A percentile compares a stretch with the other conserved stretches of the same genome.
These are phyloP conservation scores for Fragaria iinumae DNA, from an alignment of 306 rosid species.

Conservation along the genomic window DNA sequence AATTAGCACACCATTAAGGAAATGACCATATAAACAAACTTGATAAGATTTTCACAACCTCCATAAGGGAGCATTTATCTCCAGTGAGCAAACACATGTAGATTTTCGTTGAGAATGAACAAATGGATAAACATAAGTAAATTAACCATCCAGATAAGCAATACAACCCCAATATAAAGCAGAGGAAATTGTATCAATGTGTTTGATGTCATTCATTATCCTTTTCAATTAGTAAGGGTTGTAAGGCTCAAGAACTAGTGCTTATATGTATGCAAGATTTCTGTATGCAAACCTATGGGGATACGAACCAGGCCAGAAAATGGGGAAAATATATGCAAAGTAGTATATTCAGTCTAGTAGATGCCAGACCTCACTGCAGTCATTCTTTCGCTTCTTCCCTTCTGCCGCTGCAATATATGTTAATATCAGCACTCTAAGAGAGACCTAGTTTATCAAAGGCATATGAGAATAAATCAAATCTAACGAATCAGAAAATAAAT, in stretches of 20 bases:
- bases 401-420: conserved; percentile 55
- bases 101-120: not conserved
- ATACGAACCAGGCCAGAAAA: not conserved
- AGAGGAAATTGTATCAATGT: not conserved
- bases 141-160: not conserved
- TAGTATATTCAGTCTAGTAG: conserved; percentile 20
- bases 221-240: not conserved
- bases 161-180: not conserved
- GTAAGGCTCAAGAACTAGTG: not conserved
- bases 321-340: conserved; percentile 7
- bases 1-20: conserved; percentile 15
- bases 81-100: not conserved
- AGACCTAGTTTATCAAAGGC: conserved; percentile 9
- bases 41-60: not conserved
- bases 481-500: conserved; percentile 18
- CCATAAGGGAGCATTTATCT: not conserved
- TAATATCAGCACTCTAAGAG: conserved; percentile 14
- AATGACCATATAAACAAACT: not conserved
- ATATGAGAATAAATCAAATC: conserved; percentile 8
- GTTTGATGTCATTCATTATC: not conserved
- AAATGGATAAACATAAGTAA: not conserved
- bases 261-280: not conserved
- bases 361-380: conserved; percentile 66
- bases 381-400: conserved; percentile 74
- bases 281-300: not conserved